Conservation (phyloP, 805 yeast species). For the Zygoascus ofunaensis region DNA sequence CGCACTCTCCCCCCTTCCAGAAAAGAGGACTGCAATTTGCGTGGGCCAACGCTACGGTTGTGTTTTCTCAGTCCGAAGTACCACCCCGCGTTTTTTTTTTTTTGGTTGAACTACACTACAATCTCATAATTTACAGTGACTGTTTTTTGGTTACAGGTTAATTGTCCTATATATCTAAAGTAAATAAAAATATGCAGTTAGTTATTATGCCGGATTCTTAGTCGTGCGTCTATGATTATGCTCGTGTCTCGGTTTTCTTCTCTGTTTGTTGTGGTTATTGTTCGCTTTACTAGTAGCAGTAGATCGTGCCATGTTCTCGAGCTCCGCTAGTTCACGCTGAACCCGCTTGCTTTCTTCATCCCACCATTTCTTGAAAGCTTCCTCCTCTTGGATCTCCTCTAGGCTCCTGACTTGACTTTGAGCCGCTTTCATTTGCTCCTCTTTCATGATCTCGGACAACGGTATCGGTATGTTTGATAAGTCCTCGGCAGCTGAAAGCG, state of each 20-base stretch:
- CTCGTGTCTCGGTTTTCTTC: constrained; percentile 2
- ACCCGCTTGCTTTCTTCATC: constrained; percentile 42
- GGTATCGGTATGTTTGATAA: constrained; percentile 5
- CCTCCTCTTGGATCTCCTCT: constrained; percentile 70
- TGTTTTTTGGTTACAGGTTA: too few species aligned
- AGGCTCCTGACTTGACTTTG: constrained; percentile 35
- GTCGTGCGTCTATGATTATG: not conserved
- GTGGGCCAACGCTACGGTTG: too few species aligned
- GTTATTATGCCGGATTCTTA: too few species aligned
- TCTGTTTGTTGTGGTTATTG: not conserved
- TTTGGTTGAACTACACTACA: too few species aligned
- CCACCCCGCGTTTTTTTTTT: too few species aligned
- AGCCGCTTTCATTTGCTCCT: constrained; percentile 33
- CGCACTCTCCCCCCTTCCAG: too few species aligned
- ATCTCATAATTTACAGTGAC: too few species aligned
- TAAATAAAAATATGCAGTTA: too few species aligned
- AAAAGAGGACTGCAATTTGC: too few species aligned
- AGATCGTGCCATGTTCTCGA: not conserved
- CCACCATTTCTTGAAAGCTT: constrained; percentile 86
- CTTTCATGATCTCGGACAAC: constrained; percentile 23
- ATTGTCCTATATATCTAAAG: too few species aligned
- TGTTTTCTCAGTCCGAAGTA: too few species aligned
- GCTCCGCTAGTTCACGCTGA: constrained; percentile 3
- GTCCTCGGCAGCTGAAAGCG: not conserved
- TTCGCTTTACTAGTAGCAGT: not conserved